Percentiles rank a stretch among this genome's conserved stretches.
Evolutionary conservation across 805 yeast species (phyloP).

Genomic region (Monosporozyma yasuniensis): DNA sequence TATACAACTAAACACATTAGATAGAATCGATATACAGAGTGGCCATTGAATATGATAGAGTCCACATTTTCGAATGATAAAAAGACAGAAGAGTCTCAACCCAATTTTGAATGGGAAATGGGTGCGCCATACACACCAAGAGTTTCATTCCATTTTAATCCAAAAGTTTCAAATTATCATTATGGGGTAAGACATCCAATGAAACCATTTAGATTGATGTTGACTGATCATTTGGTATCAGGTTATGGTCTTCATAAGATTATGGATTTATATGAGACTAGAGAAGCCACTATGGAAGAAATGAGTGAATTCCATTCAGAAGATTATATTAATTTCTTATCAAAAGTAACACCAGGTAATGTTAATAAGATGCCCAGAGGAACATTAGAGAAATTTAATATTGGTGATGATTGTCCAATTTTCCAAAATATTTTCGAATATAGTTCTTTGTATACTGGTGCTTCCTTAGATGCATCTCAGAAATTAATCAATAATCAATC

Average conservation of each 20-base stretch:
- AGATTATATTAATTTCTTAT: conserved; percentile 73
- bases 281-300: conserved; percentile 76
- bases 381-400: conserved; percentile 61
- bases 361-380: conserved; percentile 44
- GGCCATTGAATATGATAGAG: conserved; percentile 7
- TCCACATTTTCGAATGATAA: conserved; percentile 35
- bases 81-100: conserved; percentile 36
- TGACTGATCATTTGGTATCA: conserved; percentile 84
- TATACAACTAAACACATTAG: no score
- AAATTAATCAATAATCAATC: conserved; percentile 73
- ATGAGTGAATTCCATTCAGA: conserved; percentile 75
- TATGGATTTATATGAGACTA: conserved; percentile 83
- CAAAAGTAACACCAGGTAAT: conserved; percentile 68
- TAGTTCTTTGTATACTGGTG: conserved; percentile 77
- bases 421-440: conserved; percentile 72
- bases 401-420: conserved; percentile 90
- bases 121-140: conserved; percentile 39
- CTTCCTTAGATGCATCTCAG: conserved; percentile 84
- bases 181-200: conserved; percentile 95
- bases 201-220: conserved; percentile 92
- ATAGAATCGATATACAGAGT: background rate
- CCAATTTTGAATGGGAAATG: conserved; percentile 43
- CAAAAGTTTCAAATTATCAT: conserved; percentile 70
- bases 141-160: conserved; percentile 85
- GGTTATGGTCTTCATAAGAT: conserved; percentile 77